These are phyloP conservation scores for Rhizoclosmatium sp. DNA, from an alignment of 192 early-diverging fungal genomes.

Conservation along the genomic window DNA sequence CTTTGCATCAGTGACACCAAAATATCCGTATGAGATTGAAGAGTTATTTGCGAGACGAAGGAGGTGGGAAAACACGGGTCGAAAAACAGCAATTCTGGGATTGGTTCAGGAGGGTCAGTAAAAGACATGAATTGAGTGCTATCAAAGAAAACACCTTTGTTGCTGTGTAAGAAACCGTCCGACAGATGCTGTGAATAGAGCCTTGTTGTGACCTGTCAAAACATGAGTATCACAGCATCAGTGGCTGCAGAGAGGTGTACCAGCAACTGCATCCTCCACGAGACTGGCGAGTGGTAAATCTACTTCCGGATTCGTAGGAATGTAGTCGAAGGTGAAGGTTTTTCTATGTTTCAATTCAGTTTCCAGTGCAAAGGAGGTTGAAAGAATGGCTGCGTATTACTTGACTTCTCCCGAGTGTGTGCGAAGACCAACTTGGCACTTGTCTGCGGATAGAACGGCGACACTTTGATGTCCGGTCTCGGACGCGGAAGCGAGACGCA, in stretches of 20 bases:
- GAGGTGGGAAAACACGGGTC: slow-evolving; percentile 3
- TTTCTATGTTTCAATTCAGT: too few relatives aligned
- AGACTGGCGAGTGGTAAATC: too few relatives aligned
- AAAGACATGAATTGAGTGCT: background rate
- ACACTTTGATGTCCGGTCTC: background rate
- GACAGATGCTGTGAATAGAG: slow-evolving; percentile 20
- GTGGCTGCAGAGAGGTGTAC: too few relatives aligned
- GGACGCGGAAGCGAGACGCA: background rate
- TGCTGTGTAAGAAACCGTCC: slow-evolving; percentile 10
- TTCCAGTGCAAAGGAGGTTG: too few relatives aligned
- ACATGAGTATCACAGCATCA: too few relatives aligned
- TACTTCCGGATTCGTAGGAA: too few relatives aligned
- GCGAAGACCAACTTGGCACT: too few relatives aligned
- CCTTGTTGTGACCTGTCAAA: slow-evolving; percentile 7
- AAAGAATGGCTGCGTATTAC: too few relatives aligned
- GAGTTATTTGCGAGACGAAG: background rate
- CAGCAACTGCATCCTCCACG: too few relatives aligned
- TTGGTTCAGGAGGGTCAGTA: background rate
- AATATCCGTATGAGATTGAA: slow-evolving; percentile 22
- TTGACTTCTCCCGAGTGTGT: too few relatives aligned
- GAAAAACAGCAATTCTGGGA: background rate
- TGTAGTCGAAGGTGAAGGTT: too few relatives aligned
- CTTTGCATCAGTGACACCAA: slow-evolving; percentile 27
- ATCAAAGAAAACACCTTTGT: background rate
- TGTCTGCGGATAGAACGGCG: too few relatives aligned